Evolutionary conservation across 2,329 filamentous ascomycete species (phyloP), one percentile per base, ranked within the genome.

Genomic region (Macrophomina phaseolina): DNA sequence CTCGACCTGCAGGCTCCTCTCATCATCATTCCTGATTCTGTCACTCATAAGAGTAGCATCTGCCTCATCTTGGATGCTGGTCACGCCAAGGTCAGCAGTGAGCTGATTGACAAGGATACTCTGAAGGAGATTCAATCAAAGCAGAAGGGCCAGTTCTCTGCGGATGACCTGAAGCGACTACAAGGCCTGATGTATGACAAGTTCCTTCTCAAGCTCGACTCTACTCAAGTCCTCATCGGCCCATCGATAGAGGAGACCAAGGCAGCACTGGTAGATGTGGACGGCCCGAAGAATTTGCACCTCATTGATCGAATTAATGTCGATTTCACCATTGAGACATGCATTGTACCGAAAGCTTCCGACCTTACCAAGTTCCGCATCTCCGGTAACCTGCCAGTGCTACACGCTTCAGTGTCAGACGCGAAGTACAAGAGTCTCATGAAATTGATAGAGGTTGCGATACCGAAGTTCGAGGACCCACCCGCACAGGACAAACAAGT

Each of bases 111-210:
- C 73, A 91, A 95, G 74, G 87, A 90, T n/a, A 97, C 93, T 0
- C 85, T 98, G 78, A 90, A 90, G 71, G 90, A 98, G 67, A 89
- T 99, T 2, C 93, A 98, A 75, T 89, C 90, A 23, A 99, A 97
- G 75, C 93, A 98, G 74, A 91, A 89, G 65, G 90, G 94, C 66
- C 84, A 91, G 32, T 97, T 96, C 75, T 95, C 90, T 6, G 92
- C 96, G 14, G 90, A 94, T 68, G 96, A 99, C 75, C 93, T 93
- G 77, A 90, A 91, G 77, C 88, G 90, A 53, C 87, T 99, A 4
- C 93, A 98, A 77, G 91, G 91, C 16, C 84, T 97, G 72, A 97
- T 99, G 91, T 99, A 99, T 75, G 95, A 99, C 83, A 95, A 93
- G 65, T 99, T 99, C 77, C 83, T 93, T 49, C 87, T 99, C 72